These are phyloP conservation scores for Tulasnella sp. DNA, from an alignment of 768 basidiomycete genomes.

Conservation along the genomic window DNA sequence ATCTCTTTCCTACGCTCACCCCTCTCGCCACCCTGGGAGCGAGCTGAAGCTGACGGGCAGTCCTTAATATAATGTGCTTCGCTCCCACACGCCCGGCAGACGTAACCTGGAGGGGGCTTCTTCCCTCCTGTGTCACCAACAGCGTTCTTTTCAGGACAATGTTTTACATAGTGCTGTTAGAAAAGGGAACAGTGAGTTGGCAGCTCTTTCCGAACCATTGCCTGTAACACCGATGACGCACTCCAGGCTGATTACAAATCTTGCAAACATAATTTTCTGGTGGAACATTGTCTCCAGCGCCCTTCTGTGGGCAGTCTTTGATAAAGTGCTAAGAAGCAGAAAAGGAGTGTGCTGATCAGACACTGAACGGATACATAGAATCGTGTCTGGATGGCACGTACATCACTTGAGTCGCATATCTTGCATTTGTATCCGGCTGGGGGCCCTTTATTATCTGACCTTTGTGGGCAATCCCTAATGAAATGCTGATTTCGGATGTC, in stretches of 20 bases:
- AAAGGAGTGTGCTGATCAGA: conserved; percentile 28
- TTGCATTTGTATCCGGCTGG: conserved; percentile 76
- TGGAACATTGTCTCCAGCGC: conserved; percentile 52
- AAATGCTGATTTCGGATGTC: conserved; percentile 39
- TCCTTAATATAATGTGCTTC: conserved; percentile 85
- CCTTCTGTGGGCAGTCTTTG: conserved; percentile 72
- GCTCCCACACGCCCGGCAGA: conserved; percentile 90
- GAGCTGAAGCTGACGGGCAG: conserved; percentile 68
- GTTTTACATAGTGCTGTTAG: conserved; percentile 76
- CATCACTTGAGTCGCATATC: conserved; percentile 76
- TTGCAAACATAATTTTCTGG: conserved; percentile 87
- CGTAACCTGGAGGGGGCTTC: conserved; percentile 83
- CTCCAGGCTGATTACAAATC: conserved; percentile 65
- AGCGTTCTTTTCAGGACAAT: conserved; percentile 81
- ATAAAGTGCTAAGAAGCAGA: conserved; percentile 68
- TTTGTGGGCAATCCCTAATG: conserved; percentile 44
- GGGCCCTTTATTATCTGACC: conserved; percentile 38
- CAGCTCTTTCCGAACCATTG: neutral
- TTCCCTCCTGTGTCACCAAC: conserved; percentile 81
- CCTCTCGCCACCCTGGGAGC: conserved; percentile 48
- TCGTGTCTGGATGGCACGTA: conserved; percentile 40
- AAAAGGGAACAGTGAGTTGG: neutral
- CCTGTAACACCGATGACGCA: conserved; percentile 43
- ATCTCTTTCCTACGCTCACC: conserved; percentile 76
- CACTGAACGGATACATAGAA: neutral